Conservation (phyloP, 2,329 filamentous ascomycete species). For the Lachnellula cervina region DNA sequence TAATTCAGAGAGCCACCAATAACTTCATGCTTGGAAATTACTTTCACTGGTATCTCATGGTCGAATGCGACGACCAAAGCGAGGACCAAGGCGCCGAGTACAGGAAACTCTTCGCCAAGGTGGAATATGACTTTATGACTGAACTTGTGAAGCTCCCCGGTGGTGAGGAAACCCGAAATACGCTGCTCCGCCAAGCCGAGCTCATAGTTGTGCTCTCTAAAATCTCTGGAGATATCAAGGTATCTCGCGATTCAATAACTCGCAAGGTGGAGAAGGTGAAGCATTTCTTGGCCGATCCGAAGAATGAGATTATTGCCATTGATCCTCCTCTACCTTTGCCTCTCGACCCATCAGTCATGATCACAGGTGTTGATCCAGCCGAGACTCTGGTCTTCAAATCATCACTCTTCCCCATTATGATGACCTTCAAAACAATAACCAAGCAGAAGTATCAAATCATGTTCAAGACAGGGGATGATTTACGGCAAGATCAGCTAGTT, state of each 20-base stretch:
- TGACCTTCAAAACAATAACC: slow-evolving; percentile 78
- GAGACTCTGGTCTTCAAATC: slow-evolving; percentile 94
- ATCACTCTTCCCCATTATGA: slow-evolving; percentile 82
- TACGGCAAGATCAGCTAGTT: slow-evolving; percentile 94
- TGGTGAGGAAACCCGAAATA: slow-evolving; percentile 69
- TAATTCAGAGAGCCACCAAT: slow-evolving; percentile 80
- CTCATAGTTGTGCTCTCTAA: slow-evolving; percentile 81
- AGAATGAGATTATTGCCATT: slow-evolving; percentile 79
- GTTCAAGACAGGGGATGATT: slow-evolving; percentile 95
- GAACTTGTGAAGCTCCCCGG: slow-evolving; percentile 69
- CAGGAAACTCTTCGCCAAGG: slow-evolving; percentile 82
- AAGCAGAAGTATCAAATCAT: slow-evolving; percentile 83
- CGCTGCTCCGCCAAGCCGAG: slow-evolving; percentile 80
- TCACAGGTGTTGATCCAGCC: slow-evolving; percentile 76
- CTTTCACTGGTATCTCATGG: slow-evolving; percentile 97
- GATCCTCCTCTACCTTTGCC: slow-evolving; percentile 85
- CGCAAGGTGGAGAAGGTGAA: slow-evolving; percentile 83
- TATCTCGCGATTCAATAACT: slow-evolving; percentile 64
- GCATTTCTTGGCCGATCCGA: slow-evolving; percentile 77
- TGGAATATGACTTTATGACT: slow-evolving; percentile 94
- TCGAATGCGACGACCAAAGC: slow-evolving; percentile 77
- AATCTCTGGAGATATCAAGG: slow-evolving; percentile 83
- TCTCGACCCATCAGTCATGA: slow-evolving; percentile 75
- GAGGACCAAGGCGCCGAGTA: slow-evolving; percentile 69
- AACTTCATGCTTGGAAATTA: slow-evolving; percentile 93